Conservation (phyloP, 2,329 filamentous ascomycete genomes). For the Colletotrichum cuscutae region DNA sequence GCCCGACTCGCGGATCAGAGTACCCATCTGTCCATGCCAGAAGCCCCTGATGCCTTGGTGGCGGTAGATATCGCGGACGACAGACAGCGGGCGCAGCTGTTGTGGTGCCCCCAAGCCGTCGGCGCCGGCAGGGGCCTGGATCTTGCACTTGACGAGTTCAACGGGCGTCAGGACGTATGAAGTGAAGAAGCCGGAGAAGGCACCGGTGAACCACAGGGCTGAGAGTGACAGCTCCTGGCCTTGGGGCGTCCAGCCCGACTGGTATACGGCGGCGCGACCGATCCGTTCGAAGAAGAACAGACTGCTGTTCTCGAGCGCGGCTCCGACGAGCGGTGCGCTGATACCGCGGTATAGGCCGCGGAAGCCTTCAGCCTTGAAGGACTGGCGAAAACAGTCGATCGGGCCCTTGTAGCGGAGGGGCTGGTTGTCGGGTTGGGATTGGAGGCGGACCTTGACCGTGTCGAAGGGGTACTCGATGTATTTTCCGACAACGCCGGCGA, state of each 20-base stretch:
- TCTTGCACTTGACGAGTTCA: conserved; percentile 98
- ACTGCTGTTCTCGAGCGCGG: conserved; percentile 90
- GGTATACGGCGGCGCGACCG: conserved; percentile 73
- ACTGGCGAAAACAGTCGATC: conserved; percentile 92
- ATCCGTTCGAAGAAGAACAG: conserved; percentile 92
- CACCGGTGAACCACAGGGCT: conserved; percentile 82
- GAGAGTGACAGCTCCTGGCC: conserved; percentile 76
- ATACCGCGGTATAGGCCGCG: conserved; percentile 90
- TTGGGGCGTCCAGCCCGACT: conserved; percentile 57
- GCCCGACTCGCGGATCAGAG: conserved; percentile 91
- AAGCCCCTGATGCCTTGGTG: conserved; percentile 87
- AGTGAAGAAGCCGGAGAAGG: conserved; percentile 87
- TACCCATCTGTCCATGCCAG: conserved; percentile 95
- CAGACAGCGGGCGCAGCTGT: conserved; percentile 71
- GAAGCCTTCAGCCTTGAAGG: conserved; percentile 81
- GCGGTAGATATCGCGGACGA: conserved; percentile 83
- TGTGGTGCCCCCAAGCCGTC: conserved; percentile 55
- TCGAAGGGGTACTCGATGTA: conserved; percentile 99
- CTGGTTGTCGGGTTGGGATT: conserved; percentile 89
- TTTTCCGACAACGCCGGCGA: conserved; percentile 89
- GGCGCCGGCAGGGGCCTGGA: conserved; percentile 76
- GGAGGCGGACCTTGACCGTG: conserved; percentile 95
- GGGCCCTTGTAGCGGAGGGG: conserved; percentile 87
- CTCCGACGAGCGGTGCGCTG: conserved; percentile 88
- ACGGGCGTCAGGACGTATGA: conserved; percentile 93